Evolutionary conservation across 768 basidiomycete genomes (phyloP), one percentile per base, ranked within the genome.

Genomic region (Collybiopsis confluens): DNA sequence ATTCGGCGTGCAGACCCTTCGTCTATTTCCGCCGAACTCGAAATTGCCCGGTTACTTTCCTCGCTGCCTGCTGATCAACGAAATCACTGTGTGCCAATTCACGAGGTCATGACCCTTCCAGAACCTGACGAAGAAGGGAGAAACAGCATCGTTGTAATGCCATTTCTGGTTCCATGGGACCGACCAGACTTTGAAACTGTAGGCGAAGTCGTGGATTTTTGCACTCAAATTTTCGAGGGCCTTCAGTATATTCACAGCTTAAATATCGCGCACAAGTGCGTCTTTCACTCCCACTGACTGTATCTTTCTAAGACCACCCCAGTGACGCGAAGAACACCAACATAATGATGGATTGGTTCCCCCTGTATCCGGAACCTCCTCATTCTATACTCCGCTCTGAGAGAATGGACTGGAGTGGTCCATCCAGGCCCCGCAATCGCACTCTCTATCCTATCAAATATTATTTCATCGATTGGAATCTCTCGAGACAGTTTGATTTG

Each of bases 391-490:
- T 5, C 16, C 38, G 8, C 8, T 40, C 8, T 16, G n/a, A 40
- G 38, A 40, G n/a, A 20, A 15, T 15, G 15, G 38, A 40, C 18
- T 40, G 38, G 38, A 40, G 38, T 40, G 38, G 38, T 16, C 13
- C 13, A 16, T 40, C 38, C 6, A 40, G n/a, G 38, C 38, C 38
- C 16, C 38, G 66, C 67, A 0, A 57, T 66, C 2, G 18, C 26
- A 71, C 69, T 1, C 61, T 65, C 33, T 57, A 58, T 2, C 68
- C 65, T 1, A 65, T 65, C 2, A 68, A 62, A 46, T 73, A 73
- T 41, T 73, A 71, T 37, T 63, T 72, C 43, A 73, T 70, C 7
- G 72, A 75, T 46, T 75, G 73, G 56, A 73, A 69, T 2, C 51
- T 71, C 2, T 69, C 75, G 0, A 53, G 62, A 1, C 62, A 38